phyloP scores from a whole-genome alignment of 1,139 yeast genomes.

The Candida gigantensis region DNA sequence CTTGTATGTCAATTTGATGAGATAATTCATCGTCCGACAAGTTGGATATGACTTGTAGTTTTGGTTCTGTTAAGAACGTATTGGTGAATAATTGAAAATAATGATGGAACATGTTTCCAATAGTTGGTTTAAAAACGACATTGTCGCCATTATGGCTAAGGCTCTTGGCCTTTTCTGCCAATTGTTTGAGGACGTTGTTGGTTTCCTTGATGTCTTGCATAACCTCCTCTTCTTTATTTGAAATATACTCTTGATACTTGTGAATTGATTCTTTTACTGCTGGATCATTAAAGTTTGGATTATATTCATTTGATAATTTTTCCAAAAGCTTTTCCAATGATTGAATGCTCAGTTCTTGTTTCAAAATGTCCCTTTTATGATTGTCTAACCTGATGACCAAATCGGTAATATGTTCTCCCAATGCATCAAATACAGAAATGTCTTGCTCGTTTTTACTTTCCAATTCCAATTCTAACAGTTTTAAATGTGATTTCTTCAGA shows the following conservation, averaged over 20 bases:
- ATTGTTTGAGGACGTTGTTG: slow-evolving; percentile 12
- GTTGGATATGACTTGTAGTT: slow-evolving; percentile 6
- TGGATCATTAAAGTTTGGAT: slow-evolving; percentile 88
- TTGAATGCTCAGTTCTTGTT: slow-evolving; percentile 19
- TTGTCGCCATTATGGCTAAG: slow-evolving; percentile 7
- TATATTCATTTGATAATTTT: slow-evolving; percentile 58
- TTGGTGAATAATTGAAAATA: slow-evolving; percentile 19
- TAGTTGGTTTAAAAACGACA: slow-evolving; percentile 19
- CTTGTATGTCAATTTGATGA: slow-evolving; percentile 13
- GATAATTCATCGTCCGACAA: slow-evolving; percentile 12
- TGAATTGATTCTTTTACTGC: slow-evolving; percentile 78
- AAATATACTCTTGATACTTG: slow-evolving; percentile 55
- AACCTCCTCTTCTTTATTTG: slow-evolving; percentile 32
- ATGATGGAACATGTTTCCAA: slow-evolving; percentile 27
- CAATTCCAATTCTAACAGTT: slow-evolving; percentile 12
- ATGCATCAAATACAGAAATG: slow-evolving; percentile 20
- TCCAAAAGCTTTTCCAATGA: slow-evolving; percentile 47
- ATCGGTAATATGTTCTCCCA: slow-evolving; percentile 20
- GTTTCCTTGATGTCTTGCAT: slow-evolving; percentile 14
- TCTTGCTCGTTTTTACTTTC: slow-evolving; percentile 14
- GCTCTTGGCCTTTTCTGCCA: slow-evolving; percentile 17
- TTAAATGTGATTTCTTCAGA: slow-evolving; percentile 25
- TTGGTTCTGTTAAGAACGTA: slow-evolving; percentile 13
- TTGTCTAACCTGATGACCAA: slow-evolving; percentile 11
- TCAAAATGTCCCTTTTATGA: slow-evolving; percentile 14